Evolutionary conservation across 805 yeast genomes (phyloP), one percentile per base, ranked within the genome.

Genomic region (Starmerella cellae): DNA sequence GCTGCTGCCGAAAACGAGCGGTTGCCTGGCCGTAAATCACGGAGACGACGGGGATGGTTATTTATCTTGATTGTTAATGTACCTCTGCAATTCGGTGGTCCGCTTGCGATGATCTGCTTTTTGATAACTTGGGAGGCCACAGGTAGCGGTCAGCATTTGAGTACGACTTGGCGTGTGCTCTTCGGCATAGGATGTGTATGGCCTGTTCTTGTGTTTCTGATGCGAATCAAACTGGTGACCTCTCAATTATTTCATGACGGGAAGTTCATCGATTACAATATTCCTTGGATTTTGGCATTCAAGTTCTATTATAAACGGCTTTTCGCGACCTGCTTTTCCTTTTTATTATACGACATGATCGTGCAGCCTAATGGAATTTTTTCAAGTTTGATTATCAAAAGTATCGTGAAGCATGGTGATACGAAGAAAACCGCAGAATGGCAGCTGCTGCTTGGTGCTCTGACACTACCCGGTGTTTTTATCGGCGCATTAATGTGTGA

Each of bases 331-430:
- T 74, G 81, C 58, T 75, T 73, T 5, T 70, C 81, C 43, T 81
- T 88, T 87, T 79, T 81, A 63, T 66, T 81, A 51, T 81, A 78
- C 55, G 93, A 81, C 62, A 79, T 81, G 54, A 82, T 81, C 52
- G 76, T 82, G 9, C 80, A 79, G 64, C 87, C 88, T 11, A 80
- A 80, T 57, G 84, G 83, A 55, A 68, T 78, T 35, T 79, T 79
- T 57, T 71, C 80, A 2, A 70, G 71, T 14, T 67, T 77, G 24
- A 79, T 79, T 51, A 74, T 78, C 44, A 54, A 75, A 20, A 31
- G 44, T 18, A 73, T 77, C 5, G 64, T 77, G 40, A 56, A 61
- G n/a, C 59, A 59, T 40, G 56, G 51, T 21, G 50, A 51, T 18
- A 64, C 79, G 52, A 73, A 71, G 49, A 69, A 61, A 50, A 69